Percentiles rank a stretch among this genome's conserved stretches.
Evolutionary conservation across 2,329 filamentous ascomycete species (phyloP).

Genomic region (Neofusicoccum sp.): DNA sequence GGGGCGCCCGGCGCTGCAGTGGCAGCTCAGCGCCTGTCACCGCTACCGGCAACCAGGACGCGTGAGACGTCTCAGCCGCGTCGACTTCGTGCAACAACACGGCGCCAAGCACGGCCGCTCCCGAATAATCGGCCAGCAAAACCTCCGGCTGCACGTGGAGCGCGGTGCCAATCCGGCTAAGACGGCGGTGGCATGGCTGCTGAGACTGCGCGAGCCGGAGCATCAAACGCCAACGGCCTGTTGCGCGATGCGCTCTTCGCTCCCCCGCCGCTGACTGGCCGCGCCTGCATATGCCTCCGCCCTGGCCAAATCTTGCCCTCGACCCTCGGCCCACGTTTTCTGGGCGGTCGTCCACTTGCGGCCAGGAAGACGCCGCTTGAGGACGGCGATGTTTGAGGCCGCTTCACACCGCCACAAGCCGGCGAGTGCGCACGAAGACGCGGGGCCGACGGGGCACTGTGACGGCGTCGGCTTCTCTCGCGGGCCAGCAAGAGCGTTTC

Average conservation of each 20-base stretch:
- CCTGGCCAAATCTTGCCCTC: slow-evolving; percentile 1
- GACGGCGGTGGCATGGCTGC: neutral
- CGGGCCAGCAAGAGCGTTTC: neutral
- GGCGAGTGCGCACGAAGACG: neutral
- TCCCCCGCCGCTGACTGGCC: neutral
- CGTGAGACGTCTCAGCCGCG: slow-evolving; percentile 15
- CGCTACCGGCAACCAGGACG: slow-evolving; percentile 2
- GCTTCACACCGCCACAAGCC: neutral
- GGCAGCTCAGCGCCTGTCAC: neutral
- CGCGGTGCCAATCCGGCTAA: neutral
- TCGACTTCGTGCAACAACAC: slow-evolving; percentile 8
- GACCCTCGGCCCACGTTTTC: neutral
- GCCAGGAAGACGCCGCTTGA: slow-evolving; percentile 4
- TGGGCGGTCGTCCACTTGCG: neutral
- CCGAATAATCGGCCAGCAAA: neutral
- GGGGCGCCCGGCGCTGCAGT: neutral
- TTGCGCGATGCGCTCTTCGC: neutral
- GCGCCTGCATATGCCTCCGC: neutral
- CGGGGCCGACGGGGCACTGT: neutral
- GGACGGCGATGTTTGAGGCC: slow-evolving; percentile 3
- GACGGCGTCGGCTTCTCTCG: neutral
- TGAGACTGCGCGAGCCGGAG: slow-evolving; percentile 14
- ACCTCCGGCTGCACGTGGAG: neutral
- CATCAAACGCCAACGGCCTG: slow-evolving; percentile 1
- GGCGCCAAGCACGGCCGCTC: slow-evolving; percentile 2